These are phyloP conservation scores for Violaceomyces palustris DNA, from an alignment of 1,284 basidiomycete genomes.

Conservation along the genomic window DNA sequence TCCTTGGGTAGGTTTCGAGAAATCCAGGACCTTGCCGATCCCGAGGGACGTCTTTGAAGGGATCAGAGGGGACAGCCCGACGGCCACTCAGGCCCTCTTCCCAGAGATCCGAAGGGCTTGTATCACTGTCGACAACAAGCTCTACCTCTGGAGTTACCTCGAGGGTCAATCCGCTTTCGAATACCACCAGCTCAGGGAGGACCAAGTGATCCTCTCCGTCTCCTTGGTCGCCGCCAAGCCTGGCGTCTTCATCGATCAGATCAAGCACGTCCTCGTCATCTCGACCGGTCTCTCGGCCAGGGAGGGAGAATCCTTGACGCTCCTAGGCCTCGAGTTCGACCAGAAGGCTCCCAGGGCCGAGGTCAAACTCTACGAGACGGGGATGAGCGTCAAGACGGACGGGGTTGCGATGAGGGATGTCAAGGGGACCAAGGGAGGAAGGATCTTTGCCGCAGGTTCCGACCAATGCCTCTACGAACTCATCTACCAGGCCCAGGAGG, in stretches of 20 bases:
- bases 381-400: constrained; percentile 71
- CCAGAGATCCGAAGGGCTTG: constrained; percentile 90
- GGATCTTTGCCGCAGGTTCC: constrained; percentile 81
- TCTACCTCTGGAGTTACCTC: constrained; percentile 94
- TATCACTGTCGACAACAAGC: constrained; percentile 88
- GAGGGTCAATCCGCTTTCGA: constrained; percentile 84
- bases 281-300: constrained; percentile 60
- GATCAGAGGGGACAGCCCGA: constrained; percentile 37
- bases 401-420: constrained; percentile 72
- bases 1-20: constrained; percentile 38
- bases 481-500: constrained; percentile 82
- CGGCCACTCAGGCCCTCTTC: constrained; percentile 64
- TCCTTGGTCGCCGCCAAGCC: constrained; percentile 50
- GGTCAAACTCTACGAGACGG: constrained; percentile 84
- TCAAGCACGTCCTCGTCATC: constrained; percentile 81
- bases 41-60: constrained; percentile 39
- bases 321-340: constrained; percentile 71
- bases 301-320: constrained; percentile 66
- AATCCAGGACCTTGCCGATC: constrained; percentile 38
- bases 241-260: constrained; percentile 85
- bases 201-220: constrained; percentile 69
- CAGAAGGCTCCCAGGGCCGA: constrained; percentile 49
- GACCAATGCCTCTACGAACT: constrained; percentile 90
- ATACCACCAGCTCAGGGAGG: constrained; percentile 85
- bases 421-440: constrained; percentile 70